Conservation (phyloP, 805 yeast species). For the Debaryomyces hansenii region DNA sequence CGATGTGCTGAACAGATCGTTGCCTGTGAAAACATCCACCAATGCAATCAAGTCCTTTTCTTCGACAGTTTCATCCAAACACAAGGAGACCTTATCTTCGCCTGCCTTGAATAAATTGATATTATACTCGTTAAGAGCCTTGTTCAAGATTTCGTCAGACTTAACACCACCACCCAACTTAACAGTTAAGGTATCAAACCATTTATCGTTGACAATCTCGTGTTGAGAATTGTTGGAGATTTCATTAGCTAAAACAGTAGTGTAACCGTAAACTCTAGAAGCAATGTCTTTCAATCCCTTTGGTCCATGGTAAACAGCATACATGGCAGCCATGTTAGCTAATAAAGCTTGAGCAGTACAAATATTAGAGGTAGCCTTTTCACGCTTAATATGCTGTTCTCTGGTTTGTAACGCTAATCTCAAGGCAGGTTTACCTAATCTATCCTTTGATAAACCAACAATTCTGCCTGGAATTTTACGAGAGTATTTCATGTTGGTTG, state of each 20-base stretch:
- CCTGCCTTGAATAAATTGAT: slow-evolving; percentile 77
- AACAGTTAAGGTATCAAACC: slow-evolving; percentile 88
- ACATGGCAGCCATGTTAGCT: slow-evolving; percentile 94
- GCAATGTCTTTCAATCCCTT: slow-evolving; percentile 81
- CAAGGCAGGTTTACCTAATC: slow-evolving; percentile 85
- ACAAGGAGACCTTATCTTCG: slow-evolving; percentile 61
- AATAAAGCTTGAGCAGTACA: slow-evolving; percentile 97
- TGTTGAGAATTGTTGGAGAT: slow-evolving; percentile 42
- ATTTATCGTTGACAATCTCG: slow-evolving; percentile 54
- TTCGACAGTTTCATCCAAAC: slow-evolving; percentile 87
- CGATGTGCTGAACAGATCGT: slow-evolving; percentile 9
- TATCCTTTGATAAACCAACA: slow-evolving; percentile 89
- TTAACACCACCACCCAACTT: slow-evolving; percentile 45
- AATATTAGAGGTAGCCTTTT: slow-evolving; percentile 95
- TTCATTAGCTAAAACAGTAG: slow-evolving; percentile 66
- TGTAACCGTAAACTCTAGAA: slow-evolving; percentile 67
- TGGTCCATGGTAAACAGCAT: slow-evolving; percentile 96
- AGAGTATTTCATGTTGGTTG: slow-evolving; percentile 76
- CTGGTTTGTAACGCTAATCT: slow-evolving; percentile 96
- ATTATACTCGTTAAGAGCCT: slow-evolving; percentile 60
- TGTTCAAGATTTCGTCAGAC: slow-evolving; percentile 55
- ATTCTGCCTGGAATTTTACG: slow-evolving; percentile 97
- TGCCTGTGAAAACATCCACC: slow-evolving; percentile 58
- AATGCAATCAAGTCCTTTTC: slow-evolving; percentile 59
- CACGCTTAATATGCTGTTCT: slow-evolving; percentile 97